Conservation (phyloP, 140 eudicot species). For the Oenanthe javanica region DNA sequence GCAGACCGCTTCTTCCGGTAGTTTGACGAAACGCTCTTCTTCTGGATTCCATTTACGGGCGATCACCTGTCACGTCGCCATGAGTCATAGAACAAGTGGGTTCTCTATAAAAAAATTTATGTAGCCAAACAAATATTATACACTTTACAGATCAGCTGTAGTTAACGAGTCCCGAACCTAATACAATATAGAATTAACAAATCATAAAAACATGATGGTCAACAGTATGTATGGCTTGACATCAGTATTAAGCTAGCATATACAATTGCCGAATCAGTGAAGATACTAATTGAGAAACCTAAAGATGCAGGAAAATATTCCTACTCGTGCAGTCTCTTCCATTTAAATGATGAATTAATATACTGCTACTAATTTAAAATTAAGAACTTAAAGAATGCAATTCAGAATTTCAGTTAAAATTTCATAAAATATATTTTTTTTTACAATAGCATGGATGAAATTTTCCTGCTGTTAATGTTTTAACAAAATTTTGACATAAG, state of each 20-base stretch:
- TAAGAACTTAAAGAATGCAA: not conserved
- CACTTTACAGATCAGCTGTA: not conserved
- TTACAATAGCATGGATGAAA: not conserved
- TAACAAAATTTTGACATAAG: too few relatives aligned
- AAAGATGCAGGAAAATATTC: not conserved
- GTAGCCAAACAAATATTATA: not conserved
- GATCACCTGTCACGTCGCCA: conserved; percentile 43
- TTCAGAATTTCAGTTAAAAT: not conserved
- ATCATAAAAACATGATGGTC: not conserved
- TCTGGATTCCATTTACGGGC: conserved; percentile 65
- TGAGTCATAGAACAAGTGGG: not conserved
- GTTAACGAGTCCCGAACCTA: not conserved
- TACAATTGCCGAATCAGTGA: not conserved
- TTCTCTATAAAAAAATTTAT: not conserved
- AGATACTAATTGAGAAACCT: not conserved
- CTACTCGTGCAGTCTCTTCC: not conserved
- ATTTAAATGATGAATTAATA: not conserved
- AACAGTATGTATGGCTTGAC: not conserved
- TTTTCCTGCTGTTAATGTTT: not conserved
- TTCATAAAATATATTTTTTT: not conserved
- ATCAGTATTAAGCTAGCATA: not conserved
- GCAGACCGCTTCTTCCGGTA: conserved; percentile 64
- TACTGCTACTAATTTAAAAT: not conserved
- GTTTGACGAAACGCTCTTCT: conserved; percentile 65
- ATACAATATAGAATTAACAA: not conserved